phyloP scores from a whole-genome alignment of 2,329 filamentous ascomycete genomes.

The Cladosporium sp. region DNA sequence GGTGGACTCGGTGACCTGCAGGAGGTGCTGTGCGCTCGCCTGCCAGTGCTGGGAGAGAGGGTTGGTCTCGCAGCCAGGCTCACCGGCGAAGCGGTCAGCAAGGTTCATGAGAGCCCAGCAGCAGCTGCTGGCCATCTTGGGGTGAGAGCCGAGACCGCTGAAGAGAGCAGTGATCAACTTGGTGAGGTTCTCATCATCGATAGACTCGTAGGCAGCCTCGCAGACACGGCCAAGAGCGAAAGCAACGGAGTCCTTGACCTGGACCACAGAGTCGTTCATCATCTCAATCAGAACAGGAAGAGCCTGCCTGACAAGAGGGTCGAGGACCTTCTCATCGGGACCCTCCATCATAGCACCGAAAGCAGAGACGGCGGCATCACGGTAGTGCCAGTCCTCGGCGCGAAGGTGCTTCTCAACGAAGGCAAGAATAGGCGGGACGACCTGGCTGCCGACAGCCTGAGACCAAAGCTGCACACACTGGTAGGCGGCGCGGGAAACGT shows the following conservation, averaged over 20 bases:
- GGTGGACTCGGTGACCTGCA: slow-evolving; percentile 83
- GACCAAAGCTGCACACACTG: slow-evolving; percentile 95
- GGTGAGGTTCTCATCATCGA: slow-evolving; percentile 84
- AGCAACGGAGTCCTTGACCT: slow-evolving; percentile 93
- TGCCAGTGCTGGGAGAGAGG: slow-evolving; percentile 90
- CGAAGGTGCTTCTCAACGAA: slow-evolving; percentile 93
- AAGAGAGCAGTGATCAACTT: slow-evolving; percentile 86
- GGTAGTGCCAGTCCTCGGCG: slow-evolving; percentile 88
- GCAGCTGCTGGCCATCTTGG: slow-evolving; percentile 97
- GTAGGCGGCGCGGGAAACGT: slow-evolving; percentile 90
- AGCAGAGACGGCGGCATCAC: slow-evolving; percentile 93
- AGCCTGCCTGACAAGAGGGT: slow-evolving; percentile 93
- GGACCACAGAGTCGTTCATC: slow-evolving; percentile 83
- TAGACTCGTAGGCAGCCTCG: slow-evolving; percentile 86
- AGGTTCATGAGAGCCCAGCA: slow-evolving; percentile 99
- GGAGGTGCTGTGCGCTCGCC: slow-evolving; percentile 80
- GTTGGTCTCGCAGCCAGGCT: slow-evolving; percentile 76
- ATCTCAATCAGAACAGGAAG: slow-evolving; percentile 89
- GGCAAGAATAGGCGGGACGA: slow-evolving; percentile 81
- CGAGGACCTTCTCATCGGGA: slow-evolving; percentile 86
- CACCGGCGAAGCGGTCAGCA: slow-evolving; percentile 90
- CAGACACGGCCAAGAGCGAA: slow-evolving; percentile 96
- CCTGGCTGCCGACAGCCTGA: slow-evolving; percentile 80
- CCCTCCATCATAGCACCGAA: slow-evolving; percentile 99
- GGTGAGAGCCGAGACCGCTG: slow-evolving; percentile 81